These are phyloP conservation scores for Bondarzewia mesenterica DNA, from an alignment of 1,284 basidiomycete genomes.

Conservation along the genomic window DNA sequence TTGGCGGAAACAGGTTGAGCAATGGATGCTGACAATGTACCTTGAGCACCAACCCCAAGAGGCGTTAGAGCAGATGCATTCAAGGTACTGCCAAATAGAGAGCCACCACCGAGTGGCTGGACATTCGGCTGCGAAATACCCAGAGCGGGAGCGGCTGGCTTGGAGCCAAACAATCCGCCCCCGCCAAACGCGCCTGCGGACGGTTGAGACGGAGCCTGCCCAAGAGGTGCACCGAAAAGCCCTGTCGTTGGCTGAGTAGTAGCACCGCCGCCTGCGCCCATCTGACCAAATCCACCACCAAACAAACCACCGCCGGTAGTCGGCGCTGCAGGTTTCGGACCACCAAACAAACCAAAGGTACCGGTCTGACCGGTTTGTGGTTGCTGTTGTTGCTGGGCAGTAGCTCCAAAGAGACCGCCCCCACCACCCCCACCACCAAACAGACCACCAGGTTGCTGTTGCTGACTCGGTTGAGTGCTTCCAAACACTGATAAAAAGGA, in stretches of 20 bases:
- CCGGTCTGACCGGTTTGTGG: constrained; percentile 23
- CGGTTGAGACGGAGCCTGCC: constrained; percentile 27
- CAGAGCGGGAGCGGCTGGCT: constrained; percentile 27
- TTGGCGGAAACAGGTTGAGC: constrained; percentile 87
- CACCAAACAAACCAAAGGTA: constrained; percentile 21
- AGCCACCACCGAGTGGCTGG: constrained; percentile 27
- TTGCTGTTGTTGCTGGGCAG: constrained; percentile 19
- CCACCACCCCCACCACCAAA: constrained; percentile 12
- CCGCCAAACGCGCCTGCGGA: constrained; percentile 25
- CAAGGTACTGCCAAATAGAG: constrained; percentile 40
- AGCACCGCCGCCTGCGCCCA: constrained; percentile 23
- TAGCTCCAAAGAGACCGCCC: constrained; percentile 16
- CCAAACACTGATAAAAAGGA: constrained; percentile 16
- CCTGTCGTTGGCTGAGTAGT: constrained; percentile 18
- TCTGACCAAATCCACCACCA: constrained; percentile 28
- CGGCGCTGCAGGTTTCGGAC: constrained; percentile 22
- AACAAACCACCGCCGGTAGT: constrained; percentile 34
- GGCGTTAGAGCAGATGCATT: constrained; percentile 28
- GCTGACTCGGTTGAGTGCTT: constrained; percentile 22
- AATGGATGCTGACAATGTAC: constrained; percentile 75
- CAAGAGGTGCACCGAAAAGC: constrained; percentile 34
- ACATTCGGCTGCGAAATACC: constrained; percentile 30
- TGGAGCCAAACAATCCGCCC: constrained; percentile 34
- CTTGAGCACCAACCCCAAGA: constrained; percentile 38
- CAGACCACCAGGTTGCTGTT: constrained; percentile 12